Evolutionary conservation across 345 rosid species (phyloP).

Genomic region (Acer yangbiense): DNA sequence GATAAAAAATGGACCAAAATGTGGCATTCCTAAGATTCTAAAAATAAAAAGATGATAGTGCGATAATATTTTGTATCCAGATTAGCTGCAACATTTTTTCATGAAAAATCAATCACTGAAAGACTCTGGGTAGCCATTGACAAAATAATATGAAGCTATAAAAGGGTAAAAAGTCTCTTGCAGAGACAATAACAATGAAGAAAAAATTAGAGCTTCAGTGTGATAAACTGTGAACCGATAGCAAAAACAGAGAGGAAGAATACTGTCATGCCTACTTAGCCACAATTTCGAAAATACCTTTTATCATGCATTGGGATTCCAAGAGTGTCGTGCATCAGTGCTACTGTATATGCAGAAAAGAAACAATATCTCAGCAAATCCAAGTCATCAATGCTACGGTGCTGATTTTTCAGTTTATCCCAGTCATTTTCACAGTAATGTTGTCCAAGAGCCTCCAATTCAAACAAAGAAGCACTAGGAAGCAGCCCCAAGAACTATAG

Average conservation of each 20-base stretch:
- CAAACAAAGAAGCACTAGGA: slow-evolving; percentile 35
- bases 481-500: slow-evolving; percentile 48
- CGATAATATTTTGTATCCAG: background rate
- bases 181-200: background rate
- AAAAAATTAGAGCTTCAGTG: background rate
- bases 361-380: slow-evolving; percentile 52
- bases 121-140: background rate
- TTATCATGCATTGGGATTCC: slow-evolving; percentile 41
- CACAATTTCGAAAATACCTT: slow-evolving; percentile 29
- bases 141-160: background rate
- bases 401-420: slow-evolving; percentile 32
- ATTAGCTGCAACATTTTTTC: background rate
- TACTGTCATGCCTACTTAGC: background rate
- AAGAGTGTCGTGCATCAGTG: slow-evolving; percentile 45
- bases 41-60: background rate
- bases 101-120: background rate
- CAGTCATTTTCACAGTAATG: slow-evolving; percentile 45
- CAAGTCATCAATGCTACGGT: slow-evolving; percentile 30
- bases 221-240: background rate
- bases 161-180: background rate
- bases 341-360: slow-evolving; percentile 46
- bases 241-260: background rate
- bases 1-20: background rate
- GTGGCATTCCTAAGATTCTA: background rate
- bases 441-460: slow-evolving; percentile 42